phyloP scores from a whole-genome alignment of 2,329 filamentous ascomycete genomes.

The Trichoderma brevicompactum region DNA sequence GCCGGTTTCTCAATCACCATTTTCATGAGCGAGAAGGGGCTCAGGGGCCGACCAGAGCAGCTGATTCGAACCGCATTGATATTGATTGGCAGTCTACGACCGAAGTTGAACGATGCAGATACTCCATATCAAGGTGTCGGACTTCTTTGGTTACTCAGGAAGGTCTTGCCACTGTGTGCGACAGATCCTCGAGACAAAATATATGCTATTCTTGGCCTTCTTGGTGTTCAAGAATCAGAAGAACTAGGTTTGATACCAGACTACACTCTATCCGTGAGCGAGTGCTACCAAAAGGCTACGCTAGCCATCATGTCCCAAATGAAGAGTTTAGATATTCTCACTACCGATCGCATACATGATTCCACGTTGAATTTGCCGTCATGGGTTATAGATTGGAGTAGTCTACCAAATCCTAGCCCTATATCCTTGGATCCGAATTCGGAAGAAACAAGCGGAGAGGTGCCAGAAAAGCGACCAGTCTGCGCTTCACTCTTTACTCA shows the following conservation, averaged over 20 bases:
- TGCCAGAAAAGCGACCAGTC: constrained; percentile 3
- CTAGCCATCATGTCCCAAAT: constrained; percentile 15
- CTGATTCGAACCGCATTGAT: constrained; percentile 1
- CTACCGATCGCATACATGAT: constrained; percentile 3
- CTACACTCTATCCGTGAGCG: constrained; percentile 15
- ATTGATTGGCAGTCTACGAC: constrained; percentile 10
- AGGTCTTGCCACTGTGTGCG: neutral
- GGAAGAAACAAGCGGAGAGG: neutral
- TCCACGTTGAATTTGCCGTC: neutral
- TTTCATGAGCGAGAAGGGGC: neutral
- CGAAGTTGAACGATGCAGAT: neutral
- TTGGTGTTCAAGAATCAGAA: neutral
- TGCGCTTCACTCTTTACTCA: constrained; percentile 7
- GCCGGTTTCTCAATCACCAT: constrained; percentile 7
- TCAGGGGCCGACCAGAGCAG: constrained; percentile 10
- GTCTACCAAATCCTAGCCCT: neutral
- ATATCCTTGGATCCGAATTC: neutral
- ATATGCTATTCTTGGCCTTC: constrained; percentile 21
- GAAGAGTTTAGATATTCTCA: constrained; percentile 19
- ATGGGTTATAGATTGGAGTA: constrained; percentile 6
- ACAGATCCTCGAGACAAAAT: constrained; percentile 22
- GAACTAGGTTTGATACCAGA: constrained; percentile 1
- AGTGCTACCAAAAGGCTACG: constrained; percentile 14
- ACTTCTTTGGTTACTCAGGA: constrained; percentile 23
- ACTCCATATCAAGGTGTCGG: neutral